Base-by-base conservation (phyloP, 2,329 filamentous ascomycete genomes). In the Aspergillus ochraceus region DNA sequence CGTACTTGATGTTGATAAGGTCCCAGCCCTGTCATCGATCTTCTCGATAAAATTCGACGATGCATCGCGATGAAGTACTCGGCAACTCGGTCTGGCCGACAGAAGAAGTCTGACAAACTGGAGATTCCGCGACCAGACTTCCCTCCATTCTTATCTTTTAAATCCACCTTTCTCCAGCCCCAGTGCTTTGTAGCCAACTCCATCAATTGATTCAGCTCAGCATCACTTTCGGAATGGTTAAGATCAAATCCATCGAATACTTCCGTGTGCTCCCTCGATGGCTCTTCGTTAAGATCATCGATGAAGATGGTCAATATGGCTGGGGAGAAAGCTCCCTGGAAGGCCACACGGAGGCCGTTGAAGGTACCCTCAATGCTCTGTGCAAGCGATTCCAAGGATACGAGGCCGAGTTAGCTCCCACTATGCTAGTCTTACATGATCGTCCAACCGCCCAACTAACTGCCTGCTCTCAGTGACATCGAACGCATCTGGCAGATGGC, bases 401-500 rank as follows among this genome's bases (percentile, higher is more conserved):
- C 64, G 89, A 92, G 69, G 90, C 90, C 32, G 86, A 91, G 88
- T 90, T 76, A 59, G 76, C 69, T 30, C 17, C n/a, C 22, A 1
- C 24, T 46, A 22, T n/a, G 29, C 20, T 22, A 12, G 4, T 4
- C 29, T 45, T 45, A 26, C 30, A 20, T 24, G 14, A 47, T 22
- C 29, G 49, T 14, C 11, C 52, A 42, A 45, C 22, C 17, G 53
- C 57, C 24, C 12, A 45, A 47, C 49, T 52, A 54, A 45, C 51
- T 45, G 42, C 36, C 50, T 51, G 30, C 57, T 45, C 32, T 39
- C 49, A 90, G 88, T 70, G 86, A 91, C 52, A 92, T 93, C 64
- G 90, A 93, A 70, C 87, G 91, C 63, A 88, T 93, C 59, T 93
- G 90, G 90, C 90, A 92, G 71, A 82, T 84, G 64, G 84, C 85